Evolutionary conservation across 768 basidiomycete species (phyloP), one percentile per base, ranked within the genome.

Genomic region (Lactarius akahatsu): DNA sequence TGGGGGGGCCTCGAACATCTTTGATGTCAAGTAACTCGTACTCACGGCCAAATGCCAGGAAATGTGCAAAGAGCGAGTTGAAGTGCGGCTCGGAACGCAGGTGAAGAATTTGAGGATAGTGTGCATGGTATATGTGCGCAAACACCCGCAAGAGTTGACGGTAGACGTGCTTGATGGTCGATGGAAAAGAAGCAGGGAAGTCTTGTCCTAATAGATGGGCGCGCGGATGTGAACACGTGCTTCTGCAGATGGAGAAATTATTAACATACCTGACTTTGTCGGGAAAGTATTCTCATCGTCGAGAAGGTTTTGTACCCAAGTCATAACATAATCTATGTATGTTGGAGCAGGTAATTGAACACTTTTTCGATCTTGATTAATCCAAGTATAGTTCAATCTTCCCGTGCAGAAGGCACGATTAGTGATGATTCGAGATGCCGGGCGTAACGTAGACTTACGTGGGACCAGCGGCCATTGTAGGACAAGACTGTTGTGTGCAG

Each of bases 311-410:
- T 98, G 96, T 32, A 97, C 86, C 82, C 94, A 95, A 4, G 95
- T 94, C 90, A 98, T 94, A 72, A 98, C 96, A 69, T 93, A 96
- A 80, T 98, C 96, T 72, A 98, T 94, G 77, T 98, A 98, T 1
- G 92, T 96, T 7, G 96, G 94, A 16, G 96, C 96, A 1, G 96
- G 88, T 0, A 98, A 82, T 69, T 90, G 81, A 30, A 95, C 88
- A 67, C 90, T 88, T 74, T 94, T 93, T 65, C 94, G 91, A 73
- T 89, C 91, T 72, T 93, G 90, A 73, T 93, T 96, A 65, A 91
- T 89, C 96, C 96, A 98, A 1, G 88, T 88, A 78, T 97, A 98
- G 77, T 92, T 95, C 74, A 97, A 80, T 40, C 95, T 97, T 66
- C 2, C 57, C 23, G 55, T 15, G 40, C 45, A 47, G 30, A 6